These are phyloP conservation scores for Heracleum sosnowskyi DNA, from an alignment of 129 eudicot species.

Conservation along the genomic window DNA sequence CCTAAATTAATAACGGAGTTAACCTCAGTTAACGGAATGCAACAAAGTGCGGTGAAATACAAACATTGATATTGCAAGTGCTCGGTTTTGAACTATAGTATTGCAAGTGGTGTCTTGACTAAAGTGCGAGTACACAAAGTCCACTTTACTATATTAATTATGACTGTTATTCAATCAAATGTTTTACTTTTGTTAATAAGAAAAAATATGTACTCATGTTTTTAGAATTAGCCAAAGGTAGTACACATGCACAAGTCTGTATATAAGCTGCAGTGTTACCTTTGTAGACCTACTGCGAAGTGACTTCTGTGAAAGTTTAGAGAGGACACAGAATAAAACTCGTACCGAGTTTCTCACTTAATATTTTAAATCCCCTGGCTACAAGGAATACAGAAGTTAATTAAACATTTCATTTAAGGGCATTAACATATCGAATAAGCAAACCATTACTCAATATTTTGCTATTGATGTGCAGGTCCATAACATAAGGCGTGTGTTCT, in stretches of 20 bases:
- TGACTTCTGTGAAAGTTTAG: background rate
- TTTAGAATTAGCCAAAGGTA: background rate
- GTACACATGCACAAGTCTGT: background rate
- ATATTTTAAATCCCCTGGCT: background rate
- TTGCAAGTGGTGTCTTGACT: no score
- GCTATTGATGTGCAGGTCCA: constrained; percentile 41
- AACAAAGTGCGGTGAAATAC: no score
- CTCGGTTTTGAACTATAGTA: no score
- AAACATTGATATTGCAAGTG: no score
- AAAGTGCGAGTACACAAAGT: no score
- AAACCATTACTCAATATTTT: background rate
- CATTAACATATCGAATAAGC: background rate
- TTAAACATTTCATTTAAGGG: background rate
- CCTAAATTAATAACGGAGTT: no score
- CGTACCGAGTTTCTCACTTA: background rate
- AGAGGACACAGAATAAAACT: background rate
- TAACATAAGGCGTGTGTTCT: constrained; percentile 43
- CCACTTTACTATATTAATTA: no score
- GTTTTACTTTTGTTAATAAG: no score
- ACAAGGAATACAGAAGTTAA: background rate
- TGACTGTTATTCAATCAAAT: no score
- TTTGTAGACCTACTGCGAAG: background rate
- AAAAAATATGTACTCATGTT: no score
- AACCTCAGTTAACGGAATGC: no score
- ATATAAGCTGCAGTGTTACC: no score